Evolutionary conservation across 768 basidiomycete genomes (phyloP).

Genomic region (Leccinellum luteum): DNA sequence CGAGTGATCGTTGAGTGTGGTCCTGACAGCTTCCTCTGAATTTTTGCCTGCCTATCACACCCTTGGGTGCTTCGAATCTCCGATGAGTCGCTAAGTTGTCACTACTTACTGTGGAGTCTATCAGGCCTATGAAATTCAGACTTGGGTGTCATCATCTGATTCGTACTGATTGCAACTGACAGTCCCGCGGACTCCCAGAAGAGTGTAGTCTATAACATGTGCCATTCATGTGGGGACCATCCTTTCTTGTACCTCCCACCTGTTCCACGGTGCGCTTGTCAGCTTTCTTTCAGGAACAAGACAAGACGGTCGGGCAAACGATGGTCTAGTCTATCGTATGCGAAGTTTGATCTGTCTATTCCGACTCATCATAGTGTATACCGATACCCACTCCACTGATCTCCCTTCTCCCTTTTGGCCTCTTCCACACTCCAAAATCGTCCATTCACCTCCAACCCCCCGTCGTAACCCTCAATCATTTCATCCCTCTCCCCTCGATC

Average conservation of each 20-base stretch:
- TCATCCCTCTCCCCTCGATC: conserved; percentile 70
- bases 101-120: too few species aligned
- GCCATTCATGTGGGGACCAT: too few species aligned
- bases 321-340: background rate
- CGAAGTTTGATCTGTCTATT: background rate
- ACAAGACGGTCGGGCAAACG: background rate
- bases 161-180: background rate
- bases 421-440: conserved; percentile 57
- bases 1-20: too few species aligned
- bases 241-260: background rate
- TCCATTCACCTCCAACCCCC: conserved; percentile 49
- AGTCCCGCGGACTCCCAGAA: background rate
- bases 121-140: too few species aligned
- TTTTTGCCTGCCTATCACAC: too few species aligned
- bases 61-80: too few species aligned
- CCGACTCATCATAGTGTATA: conserved; percentile 48
- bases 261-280: background rate
- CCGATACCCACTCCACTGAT: conserved; percentile 73
- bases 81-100: too few species aligned
- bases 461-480: conserved; percentile 44
- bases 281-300: background rate
- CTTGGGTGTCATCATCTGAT: too few species aligned
- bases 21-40: too few species aligned
- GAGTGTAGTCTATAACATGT: background rate
- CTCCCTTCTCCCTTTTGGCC: conserved; percentile 68